These are phyloP conservation scores for Aspergillus biplanus DNA, from an alignment of 495 filamentous ascomycete genomes.

Conservation along the genomic window DNA sequence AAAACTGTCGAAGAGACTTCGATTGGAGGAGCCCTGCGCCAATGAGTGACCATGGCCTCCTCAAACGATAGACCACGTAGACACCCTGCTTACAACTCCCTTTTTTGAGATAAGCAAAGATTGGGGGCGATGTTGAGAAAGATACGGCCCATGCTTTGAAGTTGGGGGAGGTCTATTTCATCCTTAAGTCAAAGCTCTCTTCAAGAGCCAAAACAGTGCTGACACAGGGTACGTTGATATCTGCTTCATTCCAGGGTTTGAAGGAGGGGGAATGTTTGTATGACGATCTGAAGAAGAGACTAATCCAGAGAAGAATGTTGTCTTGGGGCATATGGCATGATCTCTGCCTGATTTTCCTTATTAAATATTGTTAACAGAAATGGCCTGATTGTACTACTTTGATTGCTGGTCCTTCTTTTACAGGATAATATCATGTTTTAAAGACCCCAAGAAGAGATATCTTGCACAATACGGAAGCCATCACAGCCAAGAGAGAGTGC, in stretches of 20 bases:
- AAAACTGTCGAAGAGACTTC: not conserved
- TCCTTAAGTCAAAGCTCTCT: not conserved
- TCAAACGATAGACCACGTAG: slow-evolving; percentile 17
- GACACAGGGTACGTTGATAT: not conserved
- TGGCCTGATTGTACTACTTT: no score
- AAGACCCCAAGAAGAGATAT: no score
- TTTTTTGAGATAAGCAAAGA: not conserved
- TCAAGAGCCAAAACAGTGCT: no score
- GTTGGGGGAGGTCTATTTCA: not conserved
- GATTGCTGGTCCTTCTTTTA: no score
- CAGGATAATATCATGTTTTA: no score
- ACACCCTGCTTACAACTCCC: slow-evolving; percentile 9
- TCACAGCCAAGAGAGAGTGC: not conserved
- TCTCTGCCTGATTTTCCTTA: not conserved
- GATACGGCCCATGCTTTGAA: not conserved
- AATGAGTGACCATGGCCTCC: slow-evolving; percentile 13
- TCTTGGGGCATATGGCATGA: slow-evolving; percentile 2
- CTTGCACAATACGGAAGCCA: no score
- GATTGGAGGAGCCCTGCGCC: slow-evolving; percentile 1
- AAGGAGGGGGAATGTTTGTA: slow-evolving; percentile 10
- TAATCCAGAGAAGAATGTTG: slow-evolving; percentile 7
- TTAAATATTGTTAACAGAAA: not conserved
- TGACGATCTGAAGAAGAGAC: not conserved
- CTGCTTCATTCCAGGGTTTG: slow-evolving; percentile 6
- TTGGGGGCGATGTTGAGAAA: not conserved